Conservation (phyloP, 108 stramenopile genomes). For the Cyclotella sp. region DNA sequence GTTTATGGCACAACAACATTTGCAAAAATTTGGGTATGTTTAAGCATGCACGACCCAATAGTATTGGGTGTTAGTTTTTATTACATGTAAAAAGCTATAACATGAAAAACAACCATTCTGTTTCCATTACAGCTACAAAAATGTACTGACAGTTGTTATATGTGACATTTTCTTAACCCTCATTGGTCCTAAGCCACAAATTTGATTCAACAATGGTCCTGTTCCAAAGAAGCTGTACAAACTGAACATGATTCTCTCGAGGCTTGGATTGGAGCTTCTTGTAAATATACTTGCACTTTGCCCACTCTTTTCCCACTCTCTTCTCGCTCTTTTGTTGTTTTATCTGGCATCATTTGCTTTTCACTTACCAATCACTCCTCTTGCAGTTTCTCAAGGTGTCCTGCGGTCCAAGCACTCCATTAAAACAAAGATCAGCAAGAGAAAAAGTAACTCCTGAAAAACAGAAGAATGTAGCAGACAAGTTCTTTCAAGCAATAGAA, state of each 20-base stretch:
- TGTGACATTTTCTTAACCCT: slow-evolving; percentile 1
- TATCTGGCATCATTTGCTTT: too few relatives aligned
- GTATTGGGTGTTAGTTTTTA: slow-evolving; percentile 97
- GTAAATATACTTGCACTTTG: slow-evolving; percentile 72
- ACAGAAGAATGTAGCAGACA: too few relatives aligned
- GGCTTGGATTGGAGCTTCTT: slow-evolving; percentile 57
- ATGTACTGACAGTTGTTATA: too few relatives aligned
- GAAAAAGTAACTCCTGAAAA: too few relatives aligned
- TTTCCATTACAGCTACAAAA: too few relatives aligned
- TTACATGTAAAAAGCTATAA: slow-evolving; percentile 82
- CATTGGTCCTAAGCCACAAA: slow-evolving; percentile 63
- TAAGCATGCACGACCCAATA: slow-evolving; percentile 90
- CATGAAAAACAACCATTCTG: too few relatives aligned
- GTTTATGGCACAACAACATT: slow-evolving; percentile 86
- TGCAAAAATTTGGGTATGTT: slow-evolving; percentile 87
- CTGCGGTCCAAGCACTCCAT: too few relatives aligned
- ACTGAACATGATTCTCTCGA: slow-evolving; percentile 64
- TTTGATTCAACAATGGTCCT: slow-evolving; percentile 80
- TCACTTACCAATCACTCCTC: too few relatives aligned
- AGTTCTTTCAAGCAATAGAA: too few relatives aligned
- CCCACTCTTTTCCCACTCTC: too few relatives aligned
- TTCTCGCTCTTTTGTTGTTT: slow-evolving; percentile 79
- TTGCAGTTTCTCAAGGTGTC: too few relatives aligned
- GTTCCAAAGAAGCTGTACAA: slow-evolving; percentile 76
- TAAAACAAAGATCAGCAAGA: too few relatives aligned